Conservation (phyloP, 2,329 filamentous ascomycete species). For the Amesomyces nigricolor region DNA sequence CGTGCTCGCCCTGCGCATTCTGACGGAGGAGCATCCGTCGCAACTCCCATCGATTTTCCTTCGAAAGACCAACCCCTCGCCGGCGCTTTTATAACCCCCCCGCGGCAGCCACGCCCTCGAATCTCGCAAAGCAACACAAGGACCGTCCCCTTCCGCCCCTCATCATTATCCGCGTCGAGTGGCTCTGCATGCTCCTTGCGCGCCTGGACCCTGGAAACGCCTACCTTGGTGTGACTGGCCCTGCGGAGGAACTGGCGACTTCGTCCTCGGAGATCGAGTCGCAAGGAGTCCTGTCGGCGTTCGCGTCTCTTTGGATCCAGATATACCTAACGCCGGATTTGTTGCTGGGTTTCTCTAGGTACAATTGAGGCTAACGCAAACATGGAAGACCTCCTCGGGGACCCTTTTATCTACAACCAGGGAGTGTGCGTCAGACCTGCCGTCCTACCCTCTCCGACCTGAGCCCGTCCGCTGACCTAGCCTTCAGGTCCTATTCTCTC, state of each 20-base stretch:
- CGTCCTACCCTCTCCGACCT: not conserved
- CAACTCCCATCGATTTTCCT: conserved; percentile 1
- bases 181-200: conserved; percentile 3
- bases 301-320: not conserved
- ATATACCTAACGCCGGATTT: not conserved
- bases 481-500: conserved; percentile 52
- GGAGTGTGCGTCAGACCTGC: conserved; percentile 15
- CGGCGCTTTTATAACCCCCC: not conserved
- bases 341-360: not conserved
- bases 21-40: not conserved
- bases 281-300: not conserved
- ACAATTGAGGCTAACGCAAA: conserved; percentile 13
- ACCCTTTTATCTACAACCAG: conserved; percentile 19
- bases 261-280: not conserved
- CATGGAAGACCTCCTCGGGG: conserved; percentile 22
- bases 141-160: not conserved
- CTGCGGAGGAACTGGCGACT: conserved; percentile 6
- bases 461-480: conserved; percentile 12
- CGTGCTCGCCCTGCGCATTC: not conserved
- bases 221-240: conserved; percentile 4
- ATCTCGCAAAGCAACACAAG: not conserved
- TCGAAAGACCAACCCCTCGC: conserved; percentile 1
- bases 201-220: not conserved
- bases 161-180: not conserved
- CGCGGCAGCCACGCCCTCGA: not conserved